Percentiles rank a stretch among this genome's conserved stretches.
Evolutionary conservation across 305 asterid genomes (phyloP).

Genomic region (Rubia peregrina): DNA sequence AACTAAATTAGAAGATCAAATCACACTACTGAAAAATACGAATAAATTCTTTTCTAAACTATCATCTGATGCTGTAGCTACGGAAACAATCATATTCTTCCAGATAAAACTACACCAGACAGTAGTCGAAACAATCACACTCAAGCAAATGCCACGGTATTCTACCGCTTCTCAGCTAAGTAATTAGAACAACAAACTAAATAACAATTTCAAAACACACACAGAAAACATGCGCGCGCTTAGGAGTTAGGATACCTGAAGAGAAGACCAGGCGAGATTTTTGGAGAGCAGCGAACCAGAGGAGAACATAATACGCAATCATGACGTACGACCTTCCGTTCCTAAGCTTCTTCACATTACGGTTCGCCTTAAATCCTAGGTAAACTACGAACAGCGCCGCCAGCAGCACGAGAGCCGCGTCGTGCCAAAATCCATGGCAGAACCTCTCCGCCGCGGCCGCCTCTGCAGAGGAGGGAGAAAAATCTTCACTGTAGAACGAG

Average conservation of each 20-base stretch:
- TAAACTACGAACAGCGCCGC: constrained; percentile 61
- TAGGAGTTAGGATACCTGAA: constrained; percentile 24
- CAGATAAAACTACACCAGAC: not conserved
- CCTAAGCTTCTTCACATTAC: constrained; percentile 67
- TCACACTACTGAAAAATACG: not conserved
- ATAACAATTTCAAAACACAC: not conserved
- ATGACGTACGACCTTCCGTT: constrained; percentile 32
- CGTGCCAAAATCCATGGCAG: constrained; percentile 74
- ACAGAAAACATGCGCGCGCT: not conserved
- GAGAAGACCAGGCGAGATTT: constrained; percentile 37
- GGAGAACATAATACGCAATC: constrained; percentile 27
- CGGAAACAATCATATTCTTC: not conserved
- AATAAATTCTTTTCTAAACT: not conserved
- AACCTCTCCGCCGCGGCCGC: constrained; percentile 11
- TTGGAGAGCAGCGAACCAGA: constrained; percentile 33
- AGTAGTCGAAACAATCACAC: not conserved
- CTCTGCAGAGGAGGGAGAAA: not conserved
- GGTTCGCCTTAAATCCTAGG: constrained; percentile 69
- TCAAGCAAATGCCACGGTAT: not conserved
- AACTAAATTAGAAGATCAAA: not conserved
- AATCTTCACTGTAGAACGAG: constrained; percentile 26
- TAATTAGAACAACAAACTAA: not conserved
- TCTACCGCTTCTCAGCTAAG: not conserved
- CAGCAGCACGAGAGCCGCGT: constrained; percentile 61
- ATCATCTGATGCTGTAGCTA: not conserved